These are phyloP conservation scores for Sphagnurus paluster DNA, from an alignment of 1,284 basidiomycete species.

Conservation along the genomic window DNA sequence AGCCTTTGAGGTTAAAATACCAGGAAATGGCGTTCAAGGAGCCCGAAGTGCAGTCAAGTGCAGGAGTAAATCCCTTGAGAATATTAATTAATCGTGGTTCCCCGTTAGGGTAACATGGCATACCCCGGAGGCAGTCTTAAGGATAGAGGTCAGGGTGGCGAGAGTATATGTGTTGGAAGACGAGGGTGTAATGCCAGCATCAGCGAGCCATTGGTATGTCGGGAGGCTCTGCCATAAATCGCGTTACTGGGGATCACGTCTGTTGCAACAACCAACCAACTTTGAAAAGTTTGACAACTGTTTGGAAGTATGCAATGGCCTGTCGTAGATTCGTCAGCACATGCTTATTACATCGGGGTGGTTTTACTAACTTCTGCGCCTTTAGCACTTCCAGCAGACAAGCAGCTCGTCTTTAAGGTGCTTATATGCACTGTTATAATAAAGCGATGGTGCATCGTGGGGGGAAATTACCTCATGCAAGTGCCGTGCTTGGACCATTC, in stretches of 20 bases:
- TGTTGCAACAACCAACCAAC: slow-evolving; percentile 26
- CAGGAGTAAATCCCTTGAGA: slow-evolving; percentile 49
- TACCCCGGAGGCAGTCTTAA: slow-evolving; percentile 52
- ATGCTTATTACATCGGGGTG: background rate
- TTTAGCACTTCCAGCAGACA: slow-evolving; percentile 53
- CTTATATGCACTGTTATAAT: slow-evolving; percentile 30
- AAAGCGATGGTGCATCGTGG: background rate
- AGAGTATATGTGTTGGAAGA: slow-evolving; percentile 57
- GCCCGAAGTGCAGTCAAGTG: slow-evolving; percentile 52
- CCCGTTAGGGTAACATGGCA: slow-evolving; percentile 10
- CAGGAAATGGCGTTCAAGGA: slow-evolving; percentile 57
- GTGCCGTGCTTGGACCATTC: slow-evolving; percentile 79
- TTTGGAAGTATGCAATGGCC: slow-evolving; percentile 75
- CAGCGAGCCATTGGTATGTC: slow-evolving; percentile 69
- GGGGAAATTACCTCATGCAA: slow-evolving; percentile 53
- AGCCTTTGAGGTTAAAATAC: slow-evolving; percentile 71
- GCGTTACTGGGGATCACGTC: background rate
- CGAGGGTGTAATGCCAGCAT: slow-evolving; percentile 73
- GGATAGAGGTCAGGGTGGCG: slow-evolving; percentile 53
- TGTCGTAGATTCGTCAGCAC: slow-evolving; percentile 25
- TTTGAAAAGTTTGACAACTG: slow-evolving; percentile 65
- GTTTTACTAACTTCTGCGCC: slow-evolving; percentile 69
- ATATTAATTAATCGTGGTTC: background rate
- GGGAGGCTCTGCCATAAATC: slow-evolving; percentile 60
- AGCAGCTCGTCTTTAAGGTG: slow-evolving; percentile 60